These are phyloP conservation scores for Calvatia gigantea DNA, from an alignment of 768 basidiomycete genomes.

Conservation along the genomic window DNA sequence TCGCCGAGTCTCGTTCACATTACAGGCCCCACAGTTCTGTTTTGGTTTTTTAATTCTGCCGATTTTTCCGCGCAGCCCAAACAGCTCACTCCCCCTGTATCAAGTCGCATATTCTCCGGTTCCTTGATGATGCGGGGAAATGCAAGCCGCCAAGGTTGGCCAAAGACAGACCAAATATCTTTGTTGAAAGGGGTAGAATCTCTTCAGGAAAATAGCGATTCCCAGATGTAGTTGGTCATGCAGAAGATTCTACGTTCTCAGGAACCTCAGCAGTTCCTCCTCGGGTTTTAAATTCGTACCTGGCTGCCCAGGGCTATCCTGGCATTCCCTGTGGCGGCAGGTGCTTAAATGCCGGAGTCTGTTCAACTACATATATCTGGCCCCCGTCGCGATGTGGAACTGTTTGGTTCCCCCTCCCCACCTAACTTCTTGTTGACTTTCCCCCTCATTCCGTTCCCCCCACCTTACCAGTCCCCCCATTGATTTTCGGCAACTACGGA, in stretches of 20 bases:
- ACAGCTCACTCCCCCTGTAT: neutral
- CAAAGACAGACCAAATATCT: neutral
- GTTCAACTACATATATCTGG: constrained; percentile 2
- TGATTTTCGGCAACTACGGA: neutral
- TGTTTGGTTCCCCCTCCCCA: neutral
- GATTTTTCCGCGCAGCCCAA: no score
- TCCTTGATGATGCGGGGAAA: constrained; percentile 6
- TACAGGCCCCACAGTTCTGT: no score
- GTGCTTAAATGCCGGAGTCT: constrained; percentile 9
- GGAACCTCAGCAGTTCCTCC: neutral
- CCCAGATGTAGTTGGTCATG: neutral
- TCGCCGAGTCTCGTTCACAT: no score
- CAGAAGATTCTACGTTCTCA: neutral
- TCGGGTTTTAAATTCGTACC: neutral
- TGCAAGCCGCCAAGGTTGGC: neutral
- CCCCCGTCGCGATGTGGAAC: neutral
- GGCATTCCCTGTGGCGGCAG: neutral
- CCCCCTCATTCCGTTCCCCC: neutral
- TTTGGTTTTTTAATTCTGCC: no score
- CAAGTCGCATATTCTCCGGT: neutral
- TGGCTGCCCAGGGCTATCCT: neutral
- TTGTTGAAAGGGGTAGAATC: neutral
- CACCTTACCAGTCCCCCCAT: neutral
- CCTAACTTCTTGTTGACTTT: neutral
- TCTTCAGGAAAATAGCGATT: neutral